Conservation (phyloP, 2,329 filamentous ascomycete species). For the Penicillium concentricum region DNA sequence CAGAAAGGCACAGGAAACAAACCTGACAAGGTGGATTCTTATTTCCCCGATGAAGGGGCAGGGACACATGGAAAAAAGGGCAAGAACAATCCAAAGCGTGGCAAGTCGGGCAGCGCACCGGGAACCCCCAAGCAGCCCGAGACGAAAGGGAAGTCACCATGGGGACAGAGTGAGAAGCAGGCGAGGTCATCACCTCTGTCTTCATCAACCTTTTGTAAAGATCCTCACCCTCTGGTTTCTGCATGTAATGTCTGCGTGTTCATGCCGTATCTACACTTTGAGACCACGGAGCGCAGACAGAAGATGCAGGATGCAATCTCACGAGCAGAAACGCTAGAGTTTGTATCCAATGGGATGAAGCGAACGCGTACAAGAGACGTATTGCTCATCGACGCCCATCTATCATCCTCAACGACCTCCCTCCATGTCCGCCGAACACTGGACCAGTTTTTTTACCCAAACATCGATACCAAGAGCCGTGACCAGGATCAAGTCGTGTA, state of each 20-base stretch:
- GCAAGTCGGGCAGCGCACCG: conserved; percentile 24
- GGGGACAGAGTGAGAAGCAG: conserved; percentile 32
- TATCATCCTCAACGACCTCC: conserved; percentile 37
- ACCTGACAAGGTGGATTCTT: conserved; percentile 25
- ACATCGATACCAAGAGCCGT: conserved; percentile 56
- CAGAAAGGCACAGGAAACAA: conserved; percentile 28
- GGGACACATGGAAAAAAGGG: conserved; percentile 29
- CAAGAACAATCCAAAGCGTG: conserved; percentile 28
- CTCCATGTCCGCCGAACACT: conserved; percentile 61
- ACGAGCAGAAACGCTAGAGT: conserved; percentile 29
- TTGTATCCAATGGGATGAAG: conserved; percentile 27
- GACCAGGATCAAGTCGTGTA: conserved; percentile 66
- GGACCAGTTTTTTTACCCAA: conserved; percentile 66
- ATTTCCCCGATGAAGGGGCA: conserved; percentile 27
- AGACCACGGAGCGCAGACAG: conserved; percentile 55
- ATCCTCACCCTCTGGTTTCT: conserved; percentile 19
- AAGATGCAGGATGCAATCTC: conserved; percentile 59
- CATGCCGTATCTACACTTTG: conserved; percentile 67
- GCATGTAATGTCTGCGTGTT: conserved; percentile 41
- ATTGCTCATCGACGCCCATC: conserved; percentile 39
- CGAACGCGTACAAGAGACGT: conserved; percentile 33
- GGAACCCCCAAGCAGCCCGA: conserved; percentile 25
- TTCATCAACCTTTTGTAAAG: conserved; percentile 40
- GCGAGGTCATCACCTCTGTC: conserved; percentile 21
- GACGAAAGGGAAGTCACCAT: conserved; percentile 32